Percentiles rank a stretch among this genome's conserved stretches.
Evolutionary conservation across 2,329 filamentous ascomycete genomes (phyloP).

Genomic region (Fusarium continuum): DNA sequence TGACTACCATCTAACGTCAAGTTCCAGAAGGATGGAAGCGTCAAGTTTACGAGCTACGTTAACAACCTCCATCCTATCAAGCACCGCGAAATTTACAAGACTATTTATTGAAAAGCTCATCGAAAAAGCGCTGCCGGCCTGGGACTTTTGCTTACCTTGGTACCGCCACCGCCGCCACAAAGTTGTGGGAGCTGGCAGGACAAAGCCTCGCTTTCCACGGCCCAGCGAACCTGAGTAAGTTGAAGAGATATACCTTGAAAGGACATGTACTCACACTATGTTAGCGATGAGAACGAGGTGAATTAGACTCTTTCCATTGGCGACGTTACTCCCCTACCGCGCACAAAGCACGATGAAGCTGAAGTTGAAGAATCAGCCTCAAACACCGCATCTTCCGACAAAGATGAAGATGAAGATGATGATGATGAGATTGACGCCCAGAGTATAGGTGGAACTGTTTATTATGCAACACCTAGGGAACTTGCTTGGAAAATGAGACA

Average conservation of each 20-base stretch:
- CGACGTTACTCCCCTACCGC: background rate
- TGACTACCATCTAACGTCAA: conserved; percentile 46
- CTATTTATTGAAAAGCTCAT: conserved; percentile 51
- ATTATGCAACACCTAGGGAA: background rate
- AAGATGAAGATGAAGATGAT: conserved; percentile 4
- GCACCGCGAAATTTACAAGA: conserved; percentile 44
- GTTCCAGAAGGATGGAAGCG: conserved; percentile 50
- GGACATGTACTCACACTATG: background rate
- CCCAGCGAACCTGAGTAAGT: conserved; percentile 22
- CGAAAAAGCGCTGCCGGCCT: conserved; percentile 51
- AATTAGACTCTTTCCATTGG: conserved; percentile 14
- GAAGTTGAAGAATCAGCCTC: background rate
- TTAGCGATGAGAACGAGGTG: conserved; percentile 14
- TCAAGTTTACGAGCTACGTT: conserved; percentile 56
- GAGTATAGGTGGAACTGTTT: conserved; percentile 1
- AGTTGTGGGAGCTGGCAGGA: conserved; percentile 11
- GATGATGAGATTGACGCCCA: conserved; percentile 10
- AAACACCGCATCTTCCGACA: background rate
- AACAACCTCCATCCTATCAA: conserved; percentile 57
- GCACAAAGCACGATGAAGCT: background rate
- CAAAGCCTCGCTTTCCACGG: conserved; percentile 4
- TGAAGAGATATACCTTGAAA: fast-evolving
- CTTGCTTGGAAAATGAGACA: conserved; percentile 16
- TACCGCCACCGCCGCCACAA: fast-evolving
- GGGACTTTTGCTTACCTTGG: conserved; percentile 50